Evolutionary conservation across 495 filamentous ascomycete species (phyloP).

Genomic region (Terfezia claveryi): DNA sequence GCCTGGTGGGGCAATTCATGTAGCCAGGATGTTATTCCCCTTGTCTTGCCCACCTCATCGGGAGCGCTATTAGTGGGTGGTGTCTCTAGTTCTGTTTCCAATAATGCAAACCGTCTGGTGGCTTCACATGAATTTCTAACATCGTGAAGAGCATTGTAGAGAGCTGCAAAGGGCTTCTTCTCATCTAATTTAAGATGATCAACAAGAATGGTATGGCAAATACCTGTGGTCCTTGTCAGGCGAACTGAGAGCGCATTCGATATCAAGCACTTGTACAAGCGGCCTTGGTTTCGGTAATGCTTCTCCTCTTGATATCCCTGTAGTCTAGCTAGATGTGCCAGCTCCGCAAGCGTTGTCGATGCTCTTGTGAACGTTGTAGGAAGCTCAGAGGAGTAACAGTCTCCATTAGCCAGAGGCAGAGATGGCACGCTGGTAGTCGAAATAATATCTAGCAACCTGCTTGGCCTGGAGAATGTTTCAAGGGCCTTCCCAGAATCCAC

Average conservation of each 20-base stretch:
- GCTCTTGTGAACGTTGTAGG: conserved; percentile 23
- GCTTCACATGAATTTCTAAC: conserved; percentile 67
- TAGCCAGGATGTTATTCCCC: conserved; percentile 43
- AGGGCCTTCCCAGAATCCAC: not conserved
- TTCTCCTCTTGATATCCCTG: conserved; percentile 55
- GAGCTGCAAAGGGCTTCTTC: conserved; percentile 62
- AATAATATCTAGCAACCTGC: not conserved
- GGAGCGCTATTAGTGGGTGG: conserved; percentile 18
- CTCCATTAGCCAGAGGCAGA: conserved; percentile 3
- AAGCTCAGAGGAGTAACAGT: conserved; percentile 22
- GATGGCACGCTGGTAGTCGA: not conserved
- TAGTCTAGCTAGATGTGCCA: conserved; percentile 46
- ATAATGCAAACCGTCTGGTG: conserved; percentile 39
- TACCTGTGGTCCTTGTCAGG: conserved; percentile 52
- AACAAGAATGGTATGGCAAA: conserved; percentile 61
- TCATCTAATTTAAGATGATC: conserved; percentile 78
- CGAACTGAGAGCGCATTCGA: conserved; percentile 62
- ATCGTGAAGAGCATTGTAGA: conserved; percentile 77
- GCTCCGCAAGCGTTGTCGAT: conserved; percentile 43
- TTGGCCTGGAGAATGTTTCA: not conserved
- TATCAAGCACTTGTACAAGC: conserved; percentile 43
- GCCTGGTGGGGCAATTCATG: conserved; percentile 55
- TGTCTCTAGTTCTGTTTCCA: conserved; percentile 44
- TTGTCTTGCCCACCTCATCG: conserved; percentile 19
- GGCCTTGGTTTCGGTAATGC: conserved; percentile 39